These are phyloP conservation scores for Bombardia bombarda DNA, from an alignment of 495 filamentous ascomycete species.

Conservation along the genomic window DNA sequence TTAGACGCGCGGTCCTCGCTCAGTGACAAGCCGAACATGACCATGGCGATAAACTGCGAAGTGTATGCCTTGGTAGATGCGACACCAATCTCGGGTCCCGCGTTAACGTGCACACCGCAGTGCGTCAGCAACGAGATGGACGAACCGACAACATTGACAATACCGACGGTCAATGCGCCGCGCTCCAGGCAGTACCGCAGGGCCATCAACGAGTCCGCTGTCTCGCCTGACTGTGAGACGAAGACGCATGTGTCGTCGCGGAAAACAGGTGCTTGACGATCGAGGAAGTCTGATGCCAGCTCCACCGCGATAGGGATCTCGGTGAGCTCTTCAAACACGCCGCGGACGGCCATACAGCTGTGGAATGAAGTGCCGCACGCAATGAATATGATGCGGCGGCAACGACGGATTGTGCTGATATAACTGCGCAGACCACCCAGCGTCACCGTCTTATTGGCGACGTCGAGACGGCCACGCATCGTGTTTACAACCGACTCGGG, in stretches of 20 bases:
- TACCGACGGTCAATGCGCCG: slow-evolving; percentile 91
- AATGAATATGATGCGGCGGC: slow-evolving; percentile 94
- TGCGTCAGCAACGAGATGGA: slow-evolving; percentile 97
- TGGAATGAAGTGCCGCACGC: slow-evolving; percentile 97
- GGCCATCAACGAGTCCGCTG: slow-evolving; percentile 96
- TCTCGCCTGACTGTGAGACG: slow-evolving; percentile 97
- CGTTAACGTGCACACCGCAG: slow-evolving; percentile 99
- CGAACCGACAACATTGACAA: slow-evolving; percentile 96
- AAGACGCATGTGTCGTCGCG: slow-evolving; percentile 98
- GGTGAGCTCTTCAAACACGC: slow-evolving; percentile 93
- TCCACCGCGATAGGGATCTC: slow-evolving; percentile 98
- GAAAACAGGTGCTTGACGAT: slow-evolving; percentile 97
- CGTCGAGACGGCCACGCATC: slow-evolving; percentile 96
- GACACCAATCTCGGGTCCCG: slow-evolving; percentile 96
- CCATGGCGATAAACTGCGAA: slow-evolving; percentile 96
- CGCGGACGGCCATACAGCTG: slow-evolving; percentile 98
- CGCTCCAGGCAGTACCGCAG: slow-evolving; percentile 96
- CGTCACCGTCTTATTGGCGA: slow-evolving; percentile 85
- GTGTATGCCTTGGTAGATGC: slow-evolving; percentile 99
- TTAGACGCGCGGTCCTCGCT: slow-evolving; percentile 95
- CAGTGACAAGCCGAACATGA: slow-evolving; percentile 96
- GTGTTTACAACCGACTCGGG: slow-evolving; percentile 99
- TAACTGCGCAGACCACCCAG: slow-evolving; percentile 93
- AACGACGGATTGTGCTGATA: slow-evolving; percentile 90
- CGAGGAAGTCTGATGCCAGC: slow-evolving; percentile 94